Percentiles rank a stretch among this genome's conserved stretches.
These are phyloP conservation scores for Corynespora cassiicola DNA, from an alignment of 2,329 filamentous ascomycete species.

Conservation along the genomic window DNA sequence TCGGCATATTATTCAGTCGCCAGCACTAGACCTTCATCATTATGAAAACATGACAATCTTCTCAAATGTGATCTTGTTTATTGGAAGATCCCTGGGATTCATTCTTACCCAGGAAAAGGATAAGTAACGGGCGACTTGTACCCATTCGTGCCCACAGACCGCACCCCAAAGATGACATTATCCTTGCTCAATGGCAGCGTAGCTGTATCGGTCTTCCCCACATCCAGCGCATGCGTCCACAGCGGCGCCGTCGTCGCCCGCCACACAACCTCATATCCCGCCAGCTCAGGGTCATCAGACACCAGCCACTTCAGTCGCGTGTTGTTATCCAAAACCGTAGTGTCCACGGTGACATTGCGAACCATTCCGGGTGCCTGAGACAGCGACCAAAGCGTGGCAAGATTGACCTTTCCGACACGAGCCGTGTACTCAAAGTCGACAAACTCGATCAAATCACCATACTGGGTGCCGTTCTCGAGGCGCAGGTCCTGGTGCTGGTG, in stretches of 20 bases:
- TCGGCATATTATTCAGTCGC: too few relatives aligned
- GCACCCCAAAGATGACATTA: slow-evolving; percentile 64
- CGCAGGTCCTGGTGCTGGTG: slow-evolving; percentile 65
- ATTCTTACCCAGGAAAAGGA: slow-evolving; percentile 46
- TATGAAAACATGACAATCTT: too few relatives aligned
- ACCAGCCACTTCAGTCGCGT: slow-evolving; percentile 57
- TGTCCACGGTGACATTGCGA: slow-evolving; percentile 58
- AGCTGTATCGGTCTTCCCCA: slow-evolving; percentile 55
- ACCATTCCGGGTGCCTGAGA: slow-evolving; percentile 60
- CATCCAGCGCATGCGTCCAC: slow-evolving; percentile 58
- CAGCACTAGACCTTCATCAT: too few relatives aligned
- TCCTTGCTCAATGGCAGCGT: slow-evolving; percentile 62
- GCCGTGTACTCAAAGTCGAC: slow-evolving; percentile 63
- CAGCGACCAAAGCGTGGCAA: slow-evolving; percentile 61
- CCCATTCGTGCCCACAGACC: slow-evolving; percentile 59
- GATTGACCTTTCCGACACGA: slow-evolving; percentile 62
- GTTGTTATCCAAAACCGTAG: slow-evolving; percentile 56
- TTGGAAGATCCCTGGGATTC: too few relatives aligned
- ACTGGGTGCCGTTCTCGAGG: slow-evolving; percentile 58
- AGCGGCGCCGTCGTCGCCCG: slow-evolving; percentile 57
- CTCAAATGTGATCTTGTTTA: too few relatives aligned
- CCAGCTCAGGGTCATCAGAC: slow-evolving; percentile 49
- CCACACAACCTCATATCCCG: slow-evolving; percentile 64
- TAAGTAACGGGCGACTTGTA: slow-evolving; percentile 58
- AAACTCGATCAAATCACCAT: slow-evolving; percentile 63